Conservation (phyloP, 106 monocot species). For the Allium cepa region DNA sequence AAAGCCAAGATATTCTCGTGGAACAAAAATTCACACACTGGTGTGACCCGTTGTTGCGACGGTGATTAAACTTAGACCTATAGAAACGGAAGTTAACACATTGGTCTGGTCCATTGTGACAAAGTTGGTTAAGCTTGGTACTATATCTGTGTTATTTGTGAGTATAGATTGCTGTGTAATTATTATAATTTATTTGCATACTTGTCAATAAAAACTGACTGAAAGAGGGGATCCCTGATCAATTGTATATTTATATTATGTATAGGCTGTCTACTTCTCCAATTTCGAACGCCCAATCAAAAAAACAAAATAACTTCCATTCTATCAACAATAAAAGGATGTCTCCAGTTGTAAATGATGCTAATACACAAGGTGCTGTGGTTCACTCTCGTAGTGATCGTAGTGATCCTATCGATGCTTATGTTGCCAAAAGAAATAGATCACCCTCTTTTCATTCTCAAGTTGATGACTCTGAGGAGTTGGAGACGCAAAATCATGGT, state of each 20-base stretch:
- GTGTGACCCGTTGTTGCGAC: too few relatives aligned
- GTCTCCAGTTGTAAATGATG: conserved; percentile 4
- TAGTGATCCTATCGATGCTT: background rate
- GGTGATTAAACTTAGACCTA: background rate
- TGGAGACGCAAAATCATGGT: background rate
- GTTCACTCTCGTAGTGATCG: background rate
- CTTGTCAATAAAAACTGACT: too few relatives aligned
- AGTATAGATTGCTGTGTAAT: background rate
- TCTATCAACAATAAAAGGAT: background rate
- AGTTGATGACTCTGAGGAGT: conserved; percentile 1
- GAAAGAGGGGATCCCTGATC: too few relatives aligned
- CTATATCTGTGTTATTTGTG: background rate
- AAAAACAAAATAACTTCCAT: background rate
- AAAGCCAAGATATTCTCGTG: too few relatives aligned
- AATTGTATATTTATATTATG: background rate
- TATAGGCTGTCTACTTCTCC: conserved; percentile 10
- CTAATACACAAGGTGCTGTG: background rate
- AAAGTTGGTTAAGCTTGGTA: background rate
- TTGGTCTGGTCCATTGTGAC: background rate
- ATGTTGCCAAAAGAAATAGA: conserved; percentile 11
- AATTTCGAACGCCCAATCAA: background rate
- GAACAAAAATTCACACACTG: too few relatives aligned
- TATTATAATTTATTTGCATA: background rate
- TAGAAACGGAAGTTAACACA: background rate
- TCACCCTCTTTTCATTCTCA: conserved; percentile 15